These are phyloP conservation scores for Saturnispora besseyi DNA, from an alignment of 805 yeast species.

Conservation along the genomic window DNA sequence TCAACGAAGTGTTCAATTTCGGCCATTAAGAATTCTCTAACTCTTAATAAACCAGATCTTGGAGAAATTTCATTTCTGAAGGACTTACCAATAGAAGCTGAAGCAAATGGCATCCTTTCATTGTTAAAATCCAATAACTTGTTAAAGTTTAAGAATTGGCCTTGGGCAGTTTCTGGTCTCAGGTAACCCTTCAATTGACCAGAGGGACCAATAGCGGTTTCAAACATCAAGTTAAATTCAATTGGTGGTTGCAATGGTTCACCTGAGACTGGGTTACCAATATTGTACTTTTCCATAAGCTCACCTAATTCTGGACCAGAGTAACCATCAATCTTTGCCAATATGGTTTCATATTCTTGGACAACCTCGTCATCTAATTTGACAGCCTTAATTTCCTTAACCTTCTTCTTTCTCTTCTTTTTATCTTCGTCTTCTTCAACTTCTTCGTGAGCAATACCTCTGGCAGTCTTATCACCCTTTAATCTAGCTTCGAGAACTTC, in stretches of 20 bases:
- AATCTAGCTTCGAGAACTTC: slow-evolving; percentile 94
- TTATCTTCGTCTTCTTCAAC: slow-evolving; percentile 65
- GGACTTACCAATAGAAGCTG: slow-evolving; percentile 97
- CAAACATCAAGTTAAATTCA: slow-evolving; percentile 97
- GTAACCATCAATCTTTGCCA: slow-evolving; percentile 93
- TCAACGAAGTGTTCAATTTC: slow-evolving; percentile 98
- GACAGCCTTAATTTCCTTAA: slow-evolving; percentile 84
- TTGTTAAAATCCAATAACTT: slow-evolving; percentile 92
- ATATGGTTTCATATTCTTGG: slow-evolving; percentile 71
- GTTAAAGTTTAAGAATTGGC: slow-evolving; percentile 93
- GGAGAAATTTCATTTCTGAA: slow-evolving; percentile 99
- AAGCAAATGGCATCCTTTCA: slow-evolving; percentile 97
- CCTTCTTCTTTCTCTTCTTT: slow-evolving; percentile 92
- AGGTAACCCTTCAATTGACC: slow-evolving; percentile 92
- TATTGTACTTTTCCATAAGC: slow-evolving; percentile 70
- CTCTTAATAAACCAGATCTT: slow-evolving; percentile 93
- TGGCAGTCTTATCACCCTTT: slow-evolving; percentile 95
- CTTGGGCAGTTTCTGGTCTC: slow-evolving; percentile 99
- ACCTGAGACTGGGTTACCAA: slow-evolving; percentile 86
- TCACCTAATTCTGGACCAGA: slow-evolving; percentile 91
- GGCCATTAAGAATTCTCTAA: slow-evolving; percentile 98
- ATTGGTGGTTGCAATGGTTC: slow-evolving; percentile 81
- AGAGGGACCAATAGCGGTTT: slow-evolving; percentile 98
- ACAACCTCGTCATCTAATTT: slow-evolving; percentile 77
- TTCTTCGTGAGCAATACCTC: slow-evolving; percentile 67